Base-by-base conservation (phyloP, 371 early-diverging fungal genomes). In the Neoconidiobolus thromboides region DNA sequence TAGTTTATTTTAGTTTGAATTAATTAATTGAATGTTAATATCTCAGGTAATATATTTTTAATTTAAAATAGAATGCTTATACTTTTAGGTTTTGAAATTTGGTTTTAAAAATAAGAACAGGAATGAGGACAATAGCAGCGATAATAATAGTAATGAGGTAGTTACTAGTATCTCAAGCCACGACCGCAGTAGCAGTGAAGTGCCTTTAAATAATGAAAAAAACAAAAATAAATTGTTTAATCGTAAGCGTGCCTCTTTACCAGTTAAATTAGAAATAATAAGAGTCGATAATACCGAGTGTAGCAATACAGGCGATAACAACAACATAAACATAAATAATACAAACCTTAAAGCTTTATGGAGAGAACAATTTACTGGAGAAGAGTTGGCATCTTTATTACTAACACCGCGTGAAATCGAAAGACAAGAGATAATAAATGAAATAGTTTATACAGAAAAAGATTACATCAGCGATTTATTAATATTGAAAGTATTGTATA, bases 341-440 rank as follows among this genome's bases (percentile, higher is more conserved):
- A 14, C 26, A 12, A 14, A 49, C 14, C 14, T 3, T 49, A 49
- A 49, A 49, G 12, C 10, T 5, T 3, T 49, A 49, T 58, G 58
- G 58, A 46, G 58, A 12, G 4, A 36, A 47, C 42, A 49, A 4
- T 58, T 58, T n/a, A 12, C 48, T 40, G 14, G 10, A 58, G 48
- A 43, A 10, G 58, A 58, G 36, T 38, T 58, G 5, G 58, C 58
- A 2, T 38, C 37, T 26, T 38, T 58, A 2, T 39, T 58, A 10
- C 46, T 64, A 56, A 44, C 61, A 1, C 52, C 49, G 10, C 3
- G 54, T 9, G 91, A 90, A 68, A 70, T 75, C 50, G 81, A 80
- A 60, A 71, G 89, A 1, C 91, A 90, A 63, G 88, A 90, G 65
- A 77, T 79, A 37, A 83, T 90, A 55, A 85, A 78, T 71, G 91